A percentile compares a stretch with the other conserved stretches of the same genome.
phyloP scores from a whole-genome alignment of 805 yeast genomes.

The Yamadazyma tumulicola region DNA sequence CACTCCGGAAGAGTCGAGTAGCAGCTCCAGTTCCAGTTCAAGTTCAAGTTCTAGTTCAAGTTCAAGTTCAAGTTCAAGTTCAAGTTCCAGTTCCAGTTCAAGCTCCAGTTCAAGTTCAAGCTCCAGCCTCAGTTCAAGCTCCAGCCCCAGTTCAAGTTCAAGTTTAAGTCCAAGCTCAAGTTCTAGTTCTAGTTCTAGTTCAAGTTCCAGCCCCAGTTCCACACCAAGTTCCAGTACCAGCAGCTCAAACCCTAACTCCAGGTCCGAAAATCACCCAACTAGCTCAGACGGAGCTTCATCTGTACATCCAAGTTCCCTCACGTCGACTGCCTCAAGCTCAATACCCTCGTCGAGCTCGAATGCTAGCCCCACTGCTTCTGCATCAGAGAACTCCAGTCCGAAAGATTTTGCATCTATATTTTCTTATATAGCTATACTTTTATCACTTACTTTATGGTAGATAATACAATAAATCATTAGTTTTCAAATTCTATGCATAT shows the following conservation, averaged over 20 bases:
- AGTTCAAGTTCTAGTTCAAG: constrained; percentile 8
- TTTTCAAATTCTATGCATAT: constrained; percentile 1
- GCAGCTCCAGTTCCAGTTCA: constrained; percentile 17
- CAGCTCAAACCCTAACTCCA: no score
- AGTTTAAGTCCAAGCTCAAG: constrained; percentile 3
- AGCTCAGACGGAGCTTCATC: not conserved
- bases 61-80: constrained; percentile 3
- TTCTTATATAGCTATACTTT: not conserved
- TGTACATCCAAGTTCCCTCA: no score
- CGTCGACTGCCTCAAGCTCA: no score
- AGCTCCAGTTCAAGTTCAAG: not conserved
- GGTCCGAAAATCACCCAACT: no score
- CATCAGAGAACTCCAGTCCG: no score
- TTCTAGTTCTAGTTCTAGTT: constrained; percentile 5
- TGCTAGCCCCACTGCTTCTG: no score
- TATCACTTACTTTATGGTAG: not conserved
- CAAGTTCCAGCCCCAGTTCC: constrained; percentile 6
- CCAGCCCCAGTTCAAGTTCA: constrained; percentile 1
- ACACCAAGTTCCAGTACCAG: constrained; percentile 4
- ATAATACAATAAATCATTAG: constrained; percentile 2
- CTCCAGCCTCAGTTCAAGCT: constrained; percentile 6
- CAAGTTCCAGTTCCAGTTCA: constrained; percentile 4
- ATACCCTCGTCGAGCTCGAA: no score
- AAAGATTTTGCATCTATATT: not conserved
- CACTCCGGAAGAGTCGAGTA: constrained; percentile 25